Evolutionary conservation across 164 flowering plant genomes (phyloP).

Genomic region (Kalanchoe fedtschenkoi): DNA sequence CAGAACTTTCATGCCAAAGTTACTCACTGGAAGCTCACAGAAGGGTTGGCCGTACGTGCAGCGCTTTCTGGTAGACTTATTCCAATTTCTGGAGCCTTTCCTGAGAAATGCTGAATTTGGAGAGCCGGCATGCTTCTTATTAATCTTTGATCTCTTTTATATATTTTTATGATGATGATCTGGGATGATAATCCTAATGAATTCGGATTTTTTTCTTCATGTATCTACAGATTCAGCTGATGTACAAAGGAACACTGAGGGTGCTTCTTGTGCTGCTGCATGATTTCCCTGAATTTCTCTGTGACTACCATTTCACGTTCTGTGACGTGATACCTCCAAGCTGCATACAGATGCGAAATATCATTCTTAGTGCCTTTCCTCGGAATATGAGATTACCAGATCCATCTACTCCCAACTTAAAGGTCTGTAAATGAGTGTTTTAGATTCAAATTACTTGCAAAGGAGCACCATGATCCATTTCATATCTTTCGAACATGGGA

Average conservation of each 20-base stretch:
- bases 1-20: constrained; percentile 89
- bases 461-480: background rate
- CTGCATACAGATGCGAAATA: constrained; percentile 98
- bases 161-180: background rate
- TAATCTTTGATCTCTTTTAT: background rate
- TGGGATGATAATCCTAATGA: background rate
- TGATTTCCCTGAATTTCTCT: constrained; percentile 96
- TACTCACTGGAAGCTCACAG: constrained; percentile 63
- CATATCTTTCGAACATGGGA: background rate
- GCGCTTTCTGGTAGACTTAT: constrained; percentile 71
- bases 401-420: constrained; percentile 92
- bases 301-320: constrained; percentile 95
- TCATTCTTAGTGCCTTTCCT: constrained; percentile 95
- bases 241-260: constrained; percentile 87
- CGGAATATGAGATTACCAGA: constrained; percentile 97
- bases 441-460: background rate
- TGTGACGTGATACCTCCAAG: constrained; percentile 96
- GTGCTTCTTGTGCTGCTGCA: constrained; percentile 89
- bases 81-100: constrained; percentile 93
- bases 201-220: background rate
- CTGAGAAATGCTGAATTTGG: constrained; percentile 82
- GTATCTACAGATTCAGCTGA: constrained; percentile 53
- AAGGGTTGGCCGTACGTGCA: constrained; percentile 90
- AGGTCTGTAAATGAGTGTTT: constrained; percentile 29
- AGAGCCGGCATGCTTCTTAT: constrained; percentile 43